phyloP scores from a whole-genome alignment of 2,329 filamentous ascomycete genomes.

The Scedosporium minutisporum region DNA sequence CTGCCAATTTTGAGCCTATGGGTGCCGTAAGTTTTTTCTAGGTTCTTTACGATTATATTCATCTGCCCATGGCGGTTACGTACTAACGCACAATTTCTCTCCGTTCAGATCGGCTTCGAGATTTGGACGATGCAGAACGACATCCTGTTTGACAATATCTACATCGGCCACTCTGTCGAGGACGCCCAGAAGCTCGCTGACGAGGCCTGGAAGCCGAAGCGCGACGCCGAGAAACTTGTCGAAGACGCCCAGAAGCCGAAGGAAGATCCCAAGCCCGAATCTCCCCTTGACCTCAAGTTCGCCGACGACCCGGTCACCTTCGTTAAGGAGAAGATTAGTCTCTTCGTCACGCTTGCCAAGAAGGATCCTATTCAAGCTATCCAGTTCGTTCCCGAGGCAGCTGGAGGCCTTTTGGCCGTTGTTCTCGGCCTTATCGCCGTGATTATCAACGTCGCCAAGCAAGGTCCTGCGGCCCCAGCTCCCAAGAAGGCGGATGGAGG shows the following conservation, averaged over 20 bases:
- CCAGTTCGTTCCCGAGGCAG: conserved; percentile 86
- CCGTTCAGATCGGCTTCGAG: conserved; percentile 79
- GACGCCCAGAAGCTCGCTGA: conserved; percentile 83
- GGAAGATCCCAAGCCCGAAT: conserved; percentile 54
- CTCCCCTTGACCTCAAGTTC: conserved; percentile 74
- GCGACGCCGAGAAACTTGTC: conserved; percentile 67
- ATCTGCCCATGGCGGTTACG: background rate
- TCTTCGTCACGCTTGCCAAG: conserved; percentile 78
- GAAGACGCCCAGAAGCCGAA: conserved; percentile 76
- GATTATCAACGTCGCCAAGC: conserved; percentile 55
- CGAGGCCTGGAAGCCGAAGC: conserved; percentile 87
- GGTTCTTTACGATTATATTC: background rate
- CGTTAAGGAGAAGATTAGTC: conserved; percentile 83
- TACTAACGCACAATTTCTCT: background rate
- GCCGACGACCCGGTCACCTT: conserved; percentile 80
- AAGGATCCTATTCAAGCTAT: conserved; percentile 74
- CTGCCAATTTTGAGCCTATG: conserved; percentile 95
- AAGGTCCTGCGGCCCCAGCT: conserved; percentile 57
- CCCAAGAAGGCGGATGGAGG: conserved; percentile 68
- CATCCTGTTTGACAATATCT: conserved; percentile 99
- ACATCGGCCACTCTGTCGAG: conserved; percentile 92
- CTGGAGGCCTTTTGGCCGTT: conserved; percentile 66
- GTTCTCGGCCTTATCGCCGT: conserved; percentile 61
- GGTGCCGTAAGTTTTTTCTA: conserved; percentile 64
- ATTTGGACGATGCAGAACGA: conserved; percentile 99